Percentiles rank a stretch among this genome's conserved stretches.
Evolutionary conservation across 768 basidiomycete genomes (phyloP).

Genomic region (Amanita polypyramis): DNA sequence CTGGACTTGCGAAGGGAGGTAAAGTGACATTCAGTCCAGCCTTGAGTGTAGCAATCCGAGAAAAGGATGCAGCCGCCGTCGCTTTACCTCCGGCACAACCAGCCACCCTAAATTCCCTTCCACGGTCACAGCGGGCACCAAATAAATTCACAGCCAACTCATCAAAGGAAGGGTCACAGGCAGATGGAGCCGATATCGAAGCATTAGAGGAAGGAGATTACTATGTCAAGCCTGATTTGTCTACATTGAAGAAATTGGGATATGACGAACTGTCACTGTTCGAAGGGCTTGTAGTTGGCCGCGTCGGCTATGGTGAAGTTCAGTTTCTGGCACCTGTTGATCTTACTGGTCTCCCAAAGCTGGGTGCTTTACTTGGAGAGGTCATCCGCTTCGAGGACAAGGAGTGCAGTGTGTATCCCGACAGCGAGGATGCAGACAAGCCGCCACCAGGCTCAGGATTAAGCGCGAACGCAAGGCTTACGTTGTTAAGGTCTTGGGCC

Average conservation of each 20-base stretch:
- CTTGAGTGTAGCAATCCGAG: conserved; percentile 63
- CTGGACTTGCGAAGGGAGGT: conserved; percentile 30
- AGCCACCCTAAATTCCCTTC: conserved; percentile 27
- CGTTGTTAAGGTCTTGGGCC: conserved; percentile 76
- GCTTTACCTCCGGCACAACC: conserved; percentile 15
- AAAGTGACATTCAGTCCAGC: conserved; percentile 70
- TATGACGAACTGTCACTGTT: conserved; percentile 68
- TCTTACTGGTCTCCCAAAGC: conserved; percentile 71
- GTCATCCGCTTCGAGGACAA: conserved; percentile 84
- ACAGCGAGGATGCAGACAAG: conserved; percentile 77
- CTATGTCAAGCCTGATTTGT: conserved; percentile 75
- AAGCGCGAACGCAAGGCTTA: conserved; percentile 77
- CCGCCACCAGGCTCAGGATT: conserved; percentile 77
- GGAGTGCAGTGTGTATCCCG: conserved; percentile 91
- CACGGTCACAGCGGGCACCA: conserved; percentile 26
- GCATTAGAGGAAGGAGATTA: conserved; percentile 81
- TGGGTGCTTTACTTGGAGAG: conserved; percentile 77
- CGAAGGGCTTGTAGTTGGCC: conserved; percentile 73
- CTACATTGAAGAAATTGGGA: conserved; percentile 57
- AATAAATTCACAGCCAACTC: conserved; percentile 30
- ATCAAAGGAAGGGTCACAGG: conserved; percentile 17
- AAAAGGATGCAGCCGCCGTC: conserved; percentile 49
- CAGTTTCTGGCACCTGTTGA: conserved; percentile 74
- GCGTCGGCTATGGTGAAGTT: conserved; percentile 88
- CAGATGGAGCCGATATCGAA: conserved; percentile 19